Evolutionary conservation across 2,329 filamentous ascomycete genomes (phyloP).

Genomic region (Mariannaea sp.): DNA sequence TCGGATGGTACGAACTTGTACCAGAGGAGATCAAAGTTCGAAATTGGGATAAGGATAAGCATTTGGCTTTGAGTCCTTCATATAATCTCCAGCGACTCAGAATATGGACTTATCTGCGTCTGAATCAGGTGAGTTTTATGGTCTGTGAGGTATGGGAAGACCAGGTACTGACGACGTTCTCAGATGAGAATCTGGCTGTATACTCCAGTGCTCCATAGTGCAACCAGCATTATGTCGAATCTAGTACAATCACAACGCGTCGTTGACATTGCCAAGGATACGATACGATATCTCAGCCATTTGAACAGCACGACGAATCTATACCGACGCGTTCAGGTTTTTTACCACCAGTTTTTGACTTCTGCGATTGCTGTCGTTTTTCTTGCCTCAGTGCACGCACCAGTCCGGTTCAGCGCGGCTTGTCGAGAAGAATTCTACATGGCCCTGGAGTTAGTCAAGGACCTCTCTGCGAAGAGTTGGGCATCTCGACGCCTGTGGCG

Average conservation of each 20-base stretch:
- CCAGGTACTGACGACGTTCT: slow-evolving; percentile 16
- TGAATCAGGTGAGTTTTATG: slow-evolving; percentile 68
- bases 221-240: slow-evolving; percentile 80
- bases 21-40: slow-evolving; percentile 63
- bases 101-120: slow-evolving; percentile 82
- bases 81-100: slow-evolving; percentile 75
- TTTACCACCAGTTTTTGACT: slow-evolving; percentile 81
- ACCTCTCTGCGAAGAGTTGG: slow-evolving; percentile 72
- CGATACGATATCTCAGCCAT: slow-evolving; percentile 71
- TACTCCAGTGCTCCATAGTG: slow-evolving; percentile 83
- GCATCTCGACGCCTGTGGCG: slow-evolving; percentile 76
- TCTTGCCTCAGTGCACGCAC: slow-evolving; percentile 75
- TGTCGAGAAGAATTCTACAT: slow-evolving; percentile 80
- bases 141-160: too few relatives aligned
- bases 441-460: slow-evolving; percentile 74
- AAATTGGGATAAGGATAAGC: slow-evolving; percentile 61
- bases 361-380: slow-evolving; percentile 77
- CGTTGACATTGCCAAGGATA: slow-evolving; percentile 77
- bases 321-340: slow-evolving; percentile 72
- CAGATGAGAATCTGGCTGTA: slow-evolving; percentile 84
- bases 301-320: slow-evolving; percentile 74
- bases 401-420: slow-evolving; percentile 68
- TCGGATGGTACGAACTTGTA: slow-evolving; percentile 84
- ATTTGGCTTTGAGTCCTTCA: slow-evolving; percentile 59
- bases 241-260: slow-evolving; percentile 73